phyloP scores from a whole-genome alignment of 2,329 filamentous ascomycete genomes.

The Epichloe baconii region DNA sequence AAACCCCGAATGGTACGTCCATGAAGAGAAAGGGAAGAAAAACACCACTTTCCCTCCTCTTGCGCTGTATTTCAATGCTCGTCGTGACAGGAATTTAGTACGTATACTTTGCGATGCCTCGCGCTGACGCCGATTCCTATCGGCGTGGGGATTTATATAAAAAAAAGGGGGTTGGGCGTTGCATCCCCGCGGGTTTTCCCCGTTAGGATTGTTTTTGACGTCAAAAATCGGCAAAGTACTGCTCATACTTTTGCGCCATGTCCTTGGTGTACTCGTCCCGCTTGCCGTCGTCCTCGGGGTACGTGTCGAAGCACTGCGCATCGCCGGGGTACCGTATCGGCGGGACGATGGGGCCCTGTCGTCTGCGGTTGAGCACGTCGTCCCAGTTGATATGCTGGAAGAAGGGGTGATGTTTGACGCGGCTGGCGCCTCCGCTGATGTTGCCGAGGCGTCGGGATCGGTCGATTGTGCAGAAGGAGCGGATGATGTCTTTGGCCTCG shows the following conservation, averaged over 20 bases:
- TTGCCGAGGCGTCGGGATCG: conserved; percentile 68
- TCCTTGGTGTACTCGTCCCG: conserved; percentile 57
- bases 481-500: conserved; percentile 62
- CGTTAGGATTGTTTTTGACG: not conserved
- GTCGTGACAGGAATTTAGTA: too few relatives aligned
- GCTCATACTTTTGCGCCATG: conserved; percentile 55
- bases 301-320: conserved; percentile 69
- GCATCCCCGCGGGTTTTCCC: too few relatives aligned
- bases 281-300: conserved; percentile 60
- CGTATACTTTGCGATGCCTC: too few relatives aligned
- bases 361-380: conserved; percentile 49
- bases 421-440: conserved; percentile 57
- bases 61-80: not conserved
- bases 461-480: conserved; percentile 64
- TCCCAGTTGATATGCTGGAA: conserved; percentile 65
- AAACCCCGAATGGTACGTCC: too few relatives aligned
- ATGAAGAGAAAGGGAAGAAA: not conserved
- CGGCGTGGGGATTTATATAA: too few relatives aligned
- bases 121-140: too few relatives aligned
- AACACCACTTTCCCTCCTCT: not conserved
- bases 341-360: conserved; percentile 61
- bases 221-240: conserved; percentile 59
- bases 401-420: conserved; percentile 65
- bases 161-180: too few relatives aligned
- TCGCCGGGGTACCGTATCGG: conserved; percentile 60